These are phyloP conservation scores for Lasiodiplodia citricola DNA, from an alignment of 2,329 filamentous ascomycete genomes.

Conservation along the genomic window DNA sequence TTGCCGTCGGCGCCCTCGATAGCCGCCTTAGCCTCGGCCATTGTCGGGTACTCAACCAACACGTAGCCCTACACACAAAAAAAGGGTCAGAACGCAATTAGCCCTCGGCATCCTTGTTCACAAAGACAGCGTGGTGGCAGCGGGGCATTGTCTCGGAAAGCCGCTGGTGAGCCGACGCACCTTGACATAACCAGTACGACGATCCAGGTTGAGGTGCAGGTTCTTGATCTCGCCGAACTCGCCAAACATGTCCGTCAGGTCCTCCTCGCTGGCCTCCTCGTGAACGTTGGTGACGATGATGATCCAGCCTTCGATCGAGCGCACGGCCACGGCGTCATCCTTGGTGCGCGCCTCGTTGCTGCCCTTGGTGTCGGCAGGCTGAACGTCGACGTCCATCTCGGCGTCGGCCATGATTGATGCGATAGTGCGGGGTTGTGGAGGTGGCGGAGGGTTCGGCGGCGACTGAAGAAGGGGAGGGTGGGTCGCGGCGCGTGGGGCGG, in stretches of 20 bases:
- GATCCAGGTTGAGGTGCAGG: constrained; percentile 80
- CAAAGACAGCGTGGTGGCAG: not conserved
- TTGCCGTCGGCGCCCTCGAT: constrained; percentile 79
- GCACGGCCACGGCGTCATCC: constrained; percentile 73
- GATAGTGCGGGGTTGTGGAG: constrained; percentile 7
- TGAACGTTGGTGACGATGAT: constrained; percentile 85
- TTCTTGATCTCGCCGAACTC: constrained; percentile 90
- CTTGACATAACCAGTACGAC: constrained; percentile 86
- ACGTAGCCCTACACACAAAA: constrained; percentile 73
- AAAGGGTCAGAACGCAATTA: not conserved
- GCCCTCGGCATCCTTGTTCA: not conserved
- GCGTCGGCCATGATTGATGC: constrained; percentile 19
- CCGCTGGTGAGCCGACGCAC: constrained; percentile 49
- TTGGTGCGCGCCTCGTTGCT: constrained; percentile 70
- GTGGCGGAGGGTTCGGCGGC: not conserved
- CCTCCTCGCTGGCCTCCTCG: constrained; percentile 85
- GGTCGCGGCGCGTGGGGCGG: not conserved
- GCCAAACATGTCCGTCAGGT: constrained; percentile 79
- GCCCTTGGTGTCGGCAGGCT: not conserved
- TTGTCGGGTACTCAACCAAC: constrained; percentile 81
- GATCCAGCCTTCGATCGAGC: constrained; percentile 90
- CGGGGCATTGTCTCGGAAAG: not conserved
- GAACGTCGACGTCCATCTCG: constrained; percentile 23
- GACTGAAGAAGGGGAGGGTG: not conserved
- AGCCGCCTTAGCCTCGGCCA: constrained; percentile 79